These are phyloP conservation scores for Flaveria linearis DNA, from an alignment of 129 eudicot species.

Conservation along the genomic window DNA sequence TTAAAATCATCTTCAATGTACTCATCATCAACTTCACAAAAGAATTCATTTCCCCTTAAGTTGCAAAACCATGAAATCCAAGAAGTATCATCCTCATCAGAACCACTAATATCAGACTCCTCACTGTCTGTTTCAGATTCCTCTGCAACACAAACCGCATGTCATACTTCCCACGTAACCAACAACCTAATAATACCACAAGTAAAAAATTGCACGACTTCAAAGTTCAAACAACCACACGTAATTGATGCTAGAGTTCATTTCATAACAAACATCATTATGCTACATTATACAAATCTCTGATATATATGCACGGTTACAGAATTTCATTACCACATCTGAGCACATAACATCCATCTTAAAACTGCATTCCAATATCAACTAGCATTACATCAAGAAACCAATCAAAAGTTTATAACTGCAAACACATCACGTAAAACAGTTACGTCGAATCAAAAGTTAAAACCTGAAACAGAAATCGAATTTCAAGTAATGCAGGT, in stretches of 20 bases:
- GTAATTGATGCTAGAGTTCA: not conserved
- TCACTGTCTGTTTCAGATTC: conserved; percentile 88
- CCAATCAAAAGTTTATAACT: not conserved
- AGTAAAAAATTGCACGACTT: not conserved
- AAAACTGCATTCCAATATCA: not conserved
- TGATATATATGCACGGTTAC: too few species aligned
- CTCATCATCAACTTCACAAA: conserved; percentile 86
- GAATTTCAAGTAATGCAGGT: not conserved
- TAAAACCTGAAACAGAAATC: not conserved
- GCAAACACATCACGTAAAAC: not conserved
- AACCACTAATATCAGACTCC: conserved; percentile 85
- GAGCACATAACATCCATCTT: not conserved
- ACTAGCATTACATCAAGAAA: not conserved
- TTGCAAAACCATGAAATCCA: conserved; percentile 96
- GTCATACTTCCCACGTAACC: not conserved
- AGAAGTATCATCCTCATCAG: conserved; percentile 84
- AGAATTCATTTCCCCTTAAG: conserved; percentile 78
- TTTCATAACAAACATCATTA: not conserved
- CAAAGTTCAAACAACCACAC: conserved; percentile 9
- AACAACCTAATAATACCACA: not conserved
- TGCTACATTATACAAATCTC: not conserved
- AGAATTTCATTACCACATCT: too few species aligned
- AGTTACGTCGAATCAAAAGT: not conserved
- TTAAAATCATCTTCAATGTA: conserved; percentile 86
- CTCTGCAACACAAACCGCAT: conserved; percentile 44